Evolutionary conservation across 768 basidiomycete genomes (phyloP), one percentile per base, ranked within the genome.

Genomic region (Clathrus columnatus): DNA sequence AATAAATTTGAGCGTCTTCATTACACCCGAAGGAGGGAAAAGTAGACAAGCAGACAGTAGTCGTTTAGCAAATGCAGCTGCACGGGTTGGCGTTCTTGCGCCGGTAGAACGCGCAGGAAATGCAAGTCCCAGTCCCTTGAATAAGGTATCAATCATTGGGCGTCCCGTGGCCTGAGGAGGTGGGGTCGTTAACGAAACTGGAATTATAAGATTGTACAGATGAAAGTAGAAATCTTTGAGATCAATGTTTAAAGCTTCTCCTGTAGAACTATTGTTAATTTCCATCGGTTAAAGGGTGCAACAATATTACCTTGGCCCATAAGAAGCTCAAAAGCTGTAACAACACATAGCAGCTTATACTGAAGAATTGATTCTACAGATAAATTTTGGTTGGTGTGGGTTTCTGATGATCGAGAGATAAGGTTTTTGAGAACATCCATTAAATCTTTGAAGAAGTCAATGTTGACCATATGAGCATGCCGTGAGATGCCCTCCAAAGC

Each of bases 391-490:
- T 54, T 61, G 57, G 54, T 64, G 64, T 53, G 17, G 2, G 16
- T 36, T 14, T 60, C 54, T 2, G 51, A 27, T 21, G 23, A 10
- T 58, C 80, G 81, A 50, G 73, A 64, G 62, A 94, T 81, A 56
- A 94, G 78, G 56, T 77, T 77, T 70, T 88, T 88, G 29, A 99
- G 75, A 5, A 93, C 90, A 52, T 81, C 76, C 74, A 99, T 79
- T 47, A 99, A 75, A 71, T 99, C 96, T 64, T 86, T 85, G 81
- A 98, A 99, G 72, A 99, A 98, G 68, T 99, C 94, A 62, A 98
- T 81, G 69, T 96, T 99, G 68, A 99, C 92, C 56, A 97, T 81
- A 67, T 98, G 96, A 0, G 95, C 87, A 65, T 91, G 98, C 71
- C 83, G 85, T 2, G 93, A 84, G 63, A 98, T 87, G 59, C 96